A percentile compares a stretch with the other conserved stretches of the same genome.
phyloP scores from a whole-genome alignment of 805 yeast species.

The Tetrapisispora phaffii region DNA sequence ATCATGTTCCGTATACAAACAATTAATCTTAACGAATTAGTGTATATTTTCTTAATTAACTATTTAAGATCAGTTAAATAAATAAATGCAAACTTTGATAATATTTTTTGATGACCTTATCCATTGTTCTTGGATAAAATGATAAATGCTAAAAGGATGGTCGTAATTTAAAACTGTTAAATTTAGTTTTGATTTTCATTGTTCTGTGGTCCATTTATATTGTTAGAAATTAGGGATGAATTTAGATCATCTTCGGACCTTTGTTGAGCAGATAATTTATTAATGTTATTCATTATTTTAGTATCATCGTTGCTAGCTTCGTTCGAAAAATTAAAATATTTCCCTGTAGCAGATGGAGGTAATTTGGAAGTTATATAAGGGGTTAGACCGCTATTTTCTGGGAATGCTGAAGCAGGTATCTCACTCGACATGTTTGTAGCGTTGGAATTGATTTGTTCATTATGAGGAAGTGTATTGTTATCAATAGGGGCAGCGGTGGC shows the following conservation, averaged over 20 bases:
- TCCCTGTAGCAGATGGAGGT: conserved; percentile 17
- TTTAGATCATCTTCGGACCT: not conserved
- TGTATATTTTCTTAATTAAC: not conserved
- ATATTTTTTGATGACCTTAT: not conserved
- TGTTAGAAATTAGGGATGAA: not conserved
- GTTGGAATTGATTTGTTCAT: not conserved
- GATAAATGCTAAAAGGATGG: not conserved
- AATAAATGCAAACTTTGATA: not conserved
- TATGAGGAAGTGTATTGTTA: not conserved
- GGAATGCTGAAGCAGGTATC: conserved; percentile 6
- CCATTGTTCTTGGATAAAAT: not conserved
- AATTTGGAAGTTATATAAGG: conserved; percentile 25
- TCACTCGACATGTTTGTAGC: conserved; percentile 3
- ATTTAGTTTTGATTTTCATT: not conserved
- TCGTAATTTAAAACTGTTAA: not conserved
- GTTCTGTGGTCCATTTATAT: not conserved
- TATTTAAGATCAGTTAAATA: not conserved
- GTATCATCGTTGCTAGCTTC: conserved; percentile 7
- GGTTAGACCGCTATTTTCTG: conserved; percentile 24
- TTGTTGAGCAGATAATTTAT: not conserved
- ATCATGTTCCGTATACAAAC: no score
- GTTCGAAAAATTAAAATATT: conserved; percentile 23
- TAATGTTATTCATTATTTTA: not conserved
- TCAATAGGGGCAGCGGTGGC: not conserved
- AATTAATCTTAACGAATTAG: not conserved